Base-by-base conservation (phyloP, 2,329 filamentous ascomycete species). In the Trichophyton simii region DNA sequence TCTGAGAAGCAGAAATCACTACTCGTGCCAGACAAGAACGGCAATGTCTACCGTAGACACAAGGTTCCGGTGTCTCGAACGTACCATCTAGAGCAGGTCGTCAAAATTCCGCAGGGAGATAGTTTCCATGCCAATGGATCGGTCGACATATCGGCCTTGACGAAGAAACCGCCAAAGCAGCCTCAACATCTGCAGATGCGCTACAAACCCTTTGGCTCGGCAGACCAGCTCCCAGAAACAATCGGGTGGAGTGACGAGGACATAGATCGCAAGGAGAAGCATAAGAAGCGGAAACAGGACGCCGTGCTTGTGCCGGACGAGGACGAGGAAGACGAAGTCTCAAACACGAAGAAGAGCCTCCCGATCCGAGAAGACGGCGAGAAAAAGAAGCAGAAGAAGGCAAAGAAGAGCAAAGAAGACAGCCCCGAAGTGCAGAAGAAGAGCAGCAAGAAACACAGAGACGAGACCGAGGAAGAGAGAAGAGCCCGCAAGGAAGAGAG, bases 141-240 rank as follows among this genome's bases (percentile, higher is more conserved):
- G 6, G 13, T 31, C 22, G 62, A 58, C 20, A 38, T 58, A 46
- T 31, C 54, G 13, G 57, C 36, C 11, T 44, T 31, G 50, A 61
- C 63, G 34, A 60, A 60, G 50, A 58, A 70, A 54, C 63, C 70
- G 44, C 68, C 71, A 25, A 76, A 73, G 64, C 76, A 78, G 60
- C 76, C 76, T 13, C 73, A 73, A 62, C 64, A 75, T 60, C 60
- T 78, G 63, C 76, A 72, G 65, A 76, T 77, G 75, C 75, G 76
- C 34, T 78, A 78, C 63, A 71, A 70, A 7, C 76, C 76, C 20
- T 72, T 76, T 42, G 76, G 76, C 28, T 75, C 72, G 57, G 66
- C 67, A 5, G 63, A 66, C 15, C 67, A 64, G 1, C 65, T 68
- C 0, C 68, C 72, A 0, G 72, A 74, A 64, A 73, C 70, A 3